phyloP scores from a whole-genome alignment of 768 basidiomycete genomes.

The Suillus occidentalis region DNA sequence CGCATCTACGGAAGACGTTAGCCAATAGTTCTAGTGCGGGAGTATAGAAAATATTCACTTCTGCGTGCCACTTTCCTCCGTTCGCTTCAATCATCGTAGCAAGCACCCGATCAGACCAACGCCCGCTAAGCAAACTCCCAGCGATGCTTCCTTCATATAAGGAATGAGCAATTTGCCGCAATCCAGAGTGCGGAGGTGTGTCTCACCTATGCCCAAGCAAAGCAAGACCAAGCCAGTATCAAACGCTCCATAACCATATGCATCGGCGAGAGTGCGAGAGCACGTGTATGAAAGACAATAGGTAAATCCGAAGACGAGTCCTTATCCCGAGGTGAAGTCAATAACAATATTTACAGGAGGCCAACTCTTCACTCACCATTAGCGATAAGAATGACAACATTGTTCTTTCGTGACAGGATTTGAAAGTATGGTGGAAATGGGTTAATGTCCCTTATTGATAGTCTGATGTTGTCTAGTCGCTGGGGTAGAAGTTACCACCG shows the following conservation, averaged over 20 bases:
- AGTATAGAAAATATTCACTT: constrained; percentile 42
- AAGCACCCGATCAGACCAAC: constrained; percentile 56
- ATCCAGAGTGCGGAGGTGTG: constrained; percentile 2
- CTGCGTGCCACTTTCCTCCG: constrained; percentile 55
- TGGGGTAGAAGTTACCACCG: constrained; percentile 14
- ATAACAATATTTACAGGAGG: neutral
- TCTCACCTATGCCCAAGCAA: constrained; percentile 64
- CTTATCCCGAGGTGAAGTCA: constrained; percentile 35
- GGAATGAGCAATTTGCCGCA: neutral
- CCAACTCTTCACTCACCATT: constrained; percentile 19
- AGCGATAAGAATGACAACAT: constrained; percentile 55
- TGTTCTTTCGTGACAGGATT: constrained; percentile 64
- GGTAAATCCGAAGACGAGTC: constrained; percentile 66
- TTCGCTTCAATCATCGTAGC: constrained; percentile 41
- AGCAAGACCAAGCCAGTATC: constrained; percentile 77
- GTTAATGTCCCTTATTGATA: constrained; percentile 70
- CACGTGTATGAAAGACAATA: constrained; percentile 76
- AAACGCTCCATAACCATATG: constrained; percentile 68
- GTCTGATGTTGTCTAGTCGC: constrained; percentile 39
- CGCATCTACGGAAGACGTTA: constrained; percentile 58
- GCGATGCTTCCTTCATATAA: constrained; percentile 40
- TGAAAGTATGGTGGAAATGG: constrained; percentile 61
- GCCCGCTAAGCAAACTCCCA: constrained; percentile 58
- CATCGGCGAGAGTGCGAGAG: constrained; percentile 60
- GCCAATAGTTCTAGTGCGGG: neutral